Evolutionary conservation across 148 eudicot species (phyloP), one percentile per base, ranked within the genome.

Genomic region (Rhododendron mucronatum): DNA sequence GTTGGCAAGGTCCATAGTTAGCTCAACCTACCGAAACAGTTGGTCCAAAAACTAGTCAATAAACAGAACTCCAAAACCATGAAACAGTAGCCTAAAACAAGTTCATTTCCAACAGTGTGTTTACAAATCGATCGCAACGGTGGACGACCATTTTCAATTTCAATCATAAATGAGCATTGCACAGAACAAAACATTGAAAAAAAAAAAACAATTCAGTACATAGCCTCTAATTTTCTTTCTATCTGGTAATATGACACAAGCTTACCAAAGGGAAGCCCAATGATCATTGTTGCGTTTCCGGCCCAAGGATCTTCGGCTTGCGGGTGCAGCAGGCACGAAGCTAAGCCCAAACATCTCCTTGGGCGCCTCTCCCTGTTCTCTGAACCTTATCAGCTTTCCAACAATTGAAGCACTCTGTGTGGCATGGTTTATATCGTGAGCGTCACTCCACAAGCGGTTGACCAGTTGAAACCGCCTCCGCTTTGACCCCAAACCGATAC

Each of bases 311-410:
- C 93, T 89, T 78, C 95, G 86, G 81, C 85, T 91, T 82, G 71
- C 45, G 80, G 87, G 89, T 14, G 94, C 95, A 65, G 95, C 86
- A 78, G 94, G 93, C 9, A 94, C 86, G 74, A 96, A 94, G 90
- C 96, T 95, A 57, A 96, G 95, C 39, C 99, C 99, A 86, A 96
- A 92, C 97, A 93, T 95, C 86, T 94, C 99, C 86, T 94, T 95
- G 5, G 92, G 84, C 1, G 95, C 93, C n/a, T 83, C 89, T 48
- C 95, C 97, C 33, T 93, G 91, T 87, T 93, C 93, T 1, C 92
- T 90, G 87, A 96, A 94, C 86, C 93, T 91, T 41, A 96, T 90
- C 71, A 96, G 89, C 91, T 92, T 93, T 74, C 93, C 97, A 50
- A 96, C 92, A 50, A 92, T 86, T 11, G 91, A 85, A 76, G 97